Evolutionary conservation across 176 grass and related monocot genomes (phyloP).

Genomic region (Stipa capillata): DNA sequence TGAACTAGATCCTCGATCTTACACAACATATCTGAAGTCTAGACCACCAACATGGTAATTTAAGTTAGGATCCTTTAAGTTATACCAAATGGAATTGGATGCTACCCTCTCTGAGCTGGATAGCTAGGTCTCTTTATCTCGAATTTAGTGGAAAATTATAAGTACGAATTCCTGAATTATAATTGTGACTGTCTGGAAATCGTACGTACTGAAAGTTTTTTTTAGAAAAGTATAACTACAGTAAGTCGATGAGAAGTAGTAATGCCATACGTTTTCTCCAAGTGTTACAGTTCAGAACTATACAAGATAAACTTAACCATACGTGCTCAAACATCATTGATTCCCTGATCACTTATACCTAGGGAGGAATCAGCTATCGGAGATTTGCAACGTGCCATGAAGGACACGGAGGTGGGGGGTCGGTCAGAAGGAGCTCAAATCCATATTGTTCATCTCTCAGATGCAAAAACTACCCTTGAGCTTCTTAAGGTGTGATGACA

Average conservation of each 20-base stretch:
- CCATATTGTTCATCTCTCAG: slow-evolving; percentile 94
- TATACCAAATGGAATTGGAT: background rate
- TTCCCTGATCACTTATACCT: background rate
- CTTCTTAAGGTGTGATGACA: slow-evolving; percentile 66
- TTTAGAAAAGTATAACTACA: background rate
- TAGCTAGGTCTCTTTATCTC: background rate
- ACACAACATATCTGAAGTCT: slow-evolving; percentile 69
- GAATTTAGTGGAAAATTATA: background rate
- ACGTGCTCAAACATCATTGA: background rate
- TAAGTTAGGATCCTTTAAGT: background rate
- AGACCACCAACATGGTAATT: slow-evolving; percentile 86
- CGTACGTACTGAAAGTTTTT: background rate
- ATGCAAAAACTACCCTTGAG: slow-evolving; percentile 67
- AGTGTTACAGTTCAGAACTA: background rate
- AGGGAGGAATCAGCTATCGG: slow-evolving; percentile 94
- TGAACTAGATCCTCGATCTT: slow-evolving; percentile 53
- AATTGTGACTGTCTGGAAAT: background rate
- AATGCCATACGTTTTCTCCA: background rate
- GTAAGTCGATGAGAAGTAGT: background rate
- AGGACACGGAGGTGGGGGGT: slow-evolving; percentile 50
- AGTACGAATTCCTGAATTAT: background rate
- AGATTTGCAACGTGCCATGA: slow-evolving; percentile 68
- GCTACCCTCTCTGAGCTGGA: background rate
- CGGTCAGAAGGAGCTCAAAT: slow-evolving; percentile 88
- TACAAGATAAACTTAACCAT: background rate